Base-by-base conservation (phyloP, 1,284 basidiomycete genomes). In the Trichosporon faecale region DNA sequence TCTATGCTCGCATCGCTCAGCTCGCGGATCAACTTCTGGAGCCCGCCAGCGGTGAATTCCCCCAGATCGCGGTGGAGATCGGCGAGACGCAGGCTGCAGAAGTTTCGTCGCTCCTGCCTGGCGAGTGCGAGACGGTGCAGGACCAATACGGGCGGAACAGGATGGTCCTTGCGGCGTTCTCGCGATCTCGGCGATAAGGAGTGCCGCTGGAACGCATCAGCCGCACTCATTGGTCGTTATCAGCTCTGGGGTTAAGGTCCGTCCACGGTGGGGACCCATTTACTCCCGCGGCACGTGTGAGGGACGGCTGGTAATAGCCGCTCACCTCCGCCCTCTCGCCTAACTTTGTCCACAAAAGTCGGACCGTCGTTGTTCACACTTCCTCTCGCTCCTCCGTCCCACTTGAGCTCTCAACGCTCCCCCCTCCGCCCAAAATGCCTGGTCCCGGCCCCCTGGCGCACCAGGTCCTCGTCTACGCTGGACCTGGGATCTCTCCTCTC, bases 401-500 rank as follows among this genome's bases (percentile, higher is more conserved):
- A 23, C n/a, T 6, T 9, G 49, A 52, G 49, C 49, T 52, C 49
- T 23, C 11, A 12, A 52, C n/a, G 49, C 49, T 52, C 49, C 25
- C 21, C 2, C 18, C 49, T 52, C 11, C 21, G 49, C 57, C 31
- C 33, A 68, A 66, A 40, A 82, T 82, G 80, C 77, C 79, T 23
- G 80, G 80, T 29, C 80, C 80, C 4, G 74, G 73, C 0, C 69
- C 79, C 1, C 72, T 76, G 18, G 78, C 79, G 0, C 79, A 80
- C 69, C 81, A 94, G 83, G 90, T 94, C 21, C 87, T 94, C 69
- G 88, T 94, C 55, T 93, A 93, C 81, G 86, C 90, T 61, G 91
- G 90, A 2, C 88, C 90, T 25, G 90, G 92, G 67, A 87, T 89
- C 21, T 85, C 87, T 29, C 86, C 86, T 57, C 79, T 87, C 11